Evolutionary conservation across 257 asterid genomes (phyloP), one percentile per base, ranked within the genome.

Genomic region (Vinca minor): DNA sequence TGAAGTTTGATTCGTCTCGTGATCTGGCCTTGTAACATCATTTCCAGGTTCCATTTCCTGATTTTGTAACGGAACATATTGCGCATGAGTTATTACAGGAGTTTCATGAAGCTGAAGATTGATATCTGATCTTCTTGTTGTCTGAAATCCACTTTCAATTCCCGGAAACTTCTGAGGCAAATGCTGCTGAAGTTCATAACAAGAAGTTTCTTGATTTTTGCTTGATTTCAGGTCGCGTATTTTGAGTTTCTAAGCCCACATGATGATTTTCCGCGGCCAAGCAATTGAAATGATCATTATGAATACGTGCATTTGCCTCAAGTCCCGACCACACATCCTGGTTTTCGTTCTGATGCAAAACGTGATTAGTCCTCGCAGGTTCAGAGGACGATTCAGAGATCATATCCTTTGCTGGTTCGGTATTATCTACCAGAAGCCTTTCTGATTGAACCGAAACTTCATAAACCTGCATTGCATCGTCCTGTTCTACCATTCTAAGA

Each of bases 401-500:
- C 61, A 60, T 26, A 32, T 20, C 71, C 41, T 72, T 75, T 4
- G 64, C 54, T 29, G 59, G 67, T 45, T 64, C 76, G 15, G 64
- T 28, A 72, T 73, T 72, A 34, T 34, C 38, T 44, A 61, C 63
- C 1, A 67, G 70, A 17, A 70, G 63, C 49, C 68, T 76, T 49
- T 74, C 72, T 8, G 83, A 64, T 28, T 71, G 74, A 36, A 78
- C 62, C 3, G 83, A 70, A n/a, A 82, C 77, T 68, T 82, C 96
- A 62, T 73, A 86, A 3, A 77, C 83, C 55, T 83, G 87, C 89
- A 88, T 83, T 56, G 79, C 82, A 34, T 82, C 95, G 49, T 85
- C 85, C 47, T 85, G 87, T 62, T 86, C 92, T 7, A 82, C 88
- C 88, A 83, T 83, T 65, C 82, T 71, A 28, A 85, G 83, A 62